Evolutionary conservation across 2,329 filamentous ascomycete genomes (phyloP).

Genomic region (Leptosphaerulina australis): DNA sequence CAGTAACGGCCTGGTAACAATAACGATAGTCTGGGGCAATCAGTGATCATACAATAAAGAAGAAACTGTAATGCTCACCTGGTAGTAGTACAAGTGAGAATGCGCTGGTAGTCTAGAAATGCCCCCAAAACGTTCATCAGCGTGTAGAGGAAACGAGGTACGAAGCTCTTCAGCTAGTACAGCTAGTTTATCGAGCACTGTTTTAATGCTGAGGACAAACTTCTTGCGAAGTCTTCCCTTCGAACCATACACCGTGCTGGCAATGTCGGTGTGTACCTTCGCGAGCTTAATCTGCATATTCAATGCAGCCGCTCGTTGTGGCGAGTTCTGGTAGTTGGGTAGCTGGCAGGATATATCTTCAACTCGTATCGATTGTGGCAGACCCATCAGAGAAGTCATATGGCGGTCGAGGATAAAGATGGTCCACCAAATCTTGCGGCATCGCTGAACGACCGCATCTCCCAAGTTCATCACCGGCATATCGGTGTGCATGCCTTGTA

Average conservation of each 20-base stretch:
- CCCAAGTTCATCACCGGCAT: slow-evolving; percentile 55
- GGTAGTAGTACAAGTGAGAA: slow-evolving; percentile 46
- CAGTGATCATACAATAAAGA: neutral
- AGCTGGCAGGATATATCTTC: slow-evolving; percentile 58
- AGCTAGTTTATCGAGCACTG: slow-evolving; percentile 49
- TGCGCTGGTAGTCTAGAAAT: slow-evolving; percentile 53
- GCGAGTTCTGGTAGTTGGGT: slow-evolving; percentile 51
- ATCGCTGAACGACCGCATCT: slow-evolving; percentile 52
- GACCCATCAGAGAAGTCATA: slow-evolving; percentile 61
- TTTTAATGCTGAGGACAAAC: slow-evolving; percentile 47
- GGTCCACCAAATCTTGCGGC: slow-evolving; percentile 61
- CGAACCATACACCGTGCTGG: slow-evolving; percentile 53
- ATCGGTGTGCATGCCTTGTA: slow-evolving; percentile 60
- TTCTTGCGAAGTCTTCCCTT: slow-evolving; percentile 55
- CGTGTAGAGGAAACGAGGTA: slow-evolving; percentile 46
- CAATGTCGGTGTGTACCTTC: slow-evolving; percentile 53
- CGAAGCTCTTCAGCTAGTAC: slow-evolving; percentile 50
- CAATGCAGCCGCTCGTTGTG: slow-evolving; percentile 50
- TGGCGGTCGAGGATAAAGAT: slow-evolving; percentile 60
- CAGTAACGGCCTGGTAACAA: slow-evolving; percentile 51
- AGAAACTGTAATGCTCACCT: slow-evolving; percentile 34
- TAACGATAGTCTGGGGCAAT: slow-evolving; percentile 48
- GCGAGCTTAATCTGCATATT: slow-evolving; percentile 56
- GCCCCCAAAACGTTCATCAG: slow-evolving; percentile 47
- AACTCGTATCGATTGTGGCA: slow-evolving; percentile 58